These are phyloP conservation scores for Cyberlindnera nakhonratchasimensis DNA, from an alignment of 805 yeast genomes.

Conservation along the genomic window DNA sequence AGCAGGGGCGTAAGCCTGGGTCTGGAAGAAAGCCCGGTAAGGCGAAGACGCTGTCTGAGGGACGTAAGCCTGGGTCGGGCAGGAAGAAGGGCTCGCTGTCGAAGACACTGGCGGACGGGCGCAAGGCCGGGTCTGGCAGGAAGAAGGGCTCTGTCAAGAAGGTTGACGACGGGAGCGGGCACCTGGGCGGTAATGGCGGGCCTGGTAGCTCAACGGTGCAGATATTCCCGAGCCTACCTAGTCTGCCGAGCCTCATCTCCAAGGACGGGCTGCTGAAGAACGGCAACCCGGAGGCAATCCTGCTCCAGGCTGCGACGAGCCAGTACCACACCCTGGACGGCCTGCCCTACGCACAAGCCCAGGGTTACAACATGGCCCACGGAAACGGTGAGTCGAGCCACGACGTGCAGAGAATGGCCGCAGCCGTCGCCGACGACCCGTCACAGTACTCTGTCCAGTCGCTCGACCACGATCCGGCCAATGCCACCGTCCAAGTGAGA, in stretches of 20 bases:
- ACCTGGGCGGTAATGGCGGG: no score
- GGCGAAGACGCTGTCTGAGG: conserved; percentile 29
- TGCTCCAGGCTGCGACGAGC: conserved; percentile 9
- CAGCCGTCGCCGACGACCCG: conserved; percentile 1
- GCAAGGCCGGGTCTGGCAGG: conserved; percentile 28
- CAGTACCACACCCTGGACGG: conserved; percentile 7
- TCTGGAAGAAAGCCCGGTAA: conserved; percentile 30
- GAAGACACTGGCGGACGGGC: conserved; percentile 26
- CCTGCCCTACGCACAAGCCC: conserved; percentile 3
- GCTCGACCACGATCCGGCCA: conserved; percentile 5
- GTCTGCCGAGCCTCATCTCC: neutral
- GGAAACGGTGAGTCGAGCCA: neutral
- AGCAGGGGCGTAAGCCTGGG: conserved; percentile 30
- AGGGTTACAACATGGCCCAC: neutral
- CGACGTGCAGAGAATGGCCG: neutral
- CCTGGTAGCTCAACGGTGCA: conserved; percentile 1
- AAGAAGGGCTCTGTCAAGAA: conserved; percentile 17
- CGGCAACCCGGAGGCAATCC: conserved; percentile 6
- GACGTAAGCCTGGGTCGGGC: conserved; percentile 29
- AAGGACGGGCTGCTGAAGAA: conserved; percentile 2
- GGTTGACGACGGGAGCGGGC: neutral
- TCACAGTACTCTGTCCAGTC: conserved; percentile 9
- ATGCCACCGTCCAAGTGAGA: conserved; percentile 11
- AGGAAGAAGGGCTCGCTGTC: conserved; percentile 27
- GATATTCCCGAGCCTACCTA: conserved; percentile 1